These are phyloP conservation scores for Lentinula detonsa DNA, from an alignment of 768 basidiomycete species.

Conservation along the genomic window DNA sequence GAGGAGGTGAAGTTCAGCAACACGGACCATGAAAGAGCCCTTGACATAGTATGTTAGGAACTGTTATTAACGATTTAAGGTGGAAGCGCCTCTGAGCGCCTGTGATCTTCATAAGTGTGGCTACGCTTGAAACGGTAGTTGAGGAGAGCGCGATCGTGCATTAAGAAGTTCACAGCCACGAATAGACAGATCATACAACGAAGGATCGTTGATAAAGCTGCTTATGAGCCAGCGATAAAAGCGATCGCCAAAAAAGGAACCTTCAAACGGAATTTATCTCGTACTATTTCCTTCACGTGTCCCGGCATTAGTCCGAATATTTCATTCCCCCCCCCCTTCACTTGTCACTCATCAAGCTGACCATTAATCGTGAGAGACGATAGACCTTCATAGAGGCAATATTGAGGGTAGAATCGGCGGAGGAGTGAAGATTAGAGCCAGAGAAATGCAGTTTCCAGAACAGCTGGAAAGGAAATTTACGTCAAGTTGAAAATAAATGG, in stretches of 20 bases:
- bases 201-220: background rate
- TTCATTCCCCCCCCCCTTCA: background rate
- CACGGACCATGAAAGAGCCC: background rate
- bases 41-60: background rate
- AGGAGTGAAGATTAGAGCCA: constrained; percentile 17
- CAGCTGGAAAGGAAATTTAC: constrained; percentile 14
- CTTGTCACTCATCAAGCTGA: constrained; percentile 5
- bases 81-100: background rate
- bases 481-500: background rate
- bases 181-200: constrained; percentile 6
- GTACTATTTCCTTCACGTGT: constrained; percentile 15
- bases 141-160: constrained; percentile 7
- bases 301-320: constrained; percentile 3
- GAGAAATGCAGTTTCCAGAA: constrained; percentile 13
- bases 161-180: constrained; percentile 17
- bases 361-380: constrained; percentile 13
- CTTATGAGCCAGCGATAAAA: constrained; percentile 8
- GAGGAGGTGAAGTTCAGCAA: background rate
- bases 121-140: constrained; percentile 8
- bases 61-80: background rate
- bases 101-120: background rate
- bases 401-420: constrained; percentile 16
- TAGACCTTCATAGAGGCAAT: constrained; percentile 3
- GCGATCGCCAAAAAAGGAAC: constrained; percentile 30
- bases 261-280: constrained; percentile 21